These are phyloP conservation scores for Bauhinia variegata DNA, from an alignment of 306 rosid species.

Conservation along the genomic window DNA sequence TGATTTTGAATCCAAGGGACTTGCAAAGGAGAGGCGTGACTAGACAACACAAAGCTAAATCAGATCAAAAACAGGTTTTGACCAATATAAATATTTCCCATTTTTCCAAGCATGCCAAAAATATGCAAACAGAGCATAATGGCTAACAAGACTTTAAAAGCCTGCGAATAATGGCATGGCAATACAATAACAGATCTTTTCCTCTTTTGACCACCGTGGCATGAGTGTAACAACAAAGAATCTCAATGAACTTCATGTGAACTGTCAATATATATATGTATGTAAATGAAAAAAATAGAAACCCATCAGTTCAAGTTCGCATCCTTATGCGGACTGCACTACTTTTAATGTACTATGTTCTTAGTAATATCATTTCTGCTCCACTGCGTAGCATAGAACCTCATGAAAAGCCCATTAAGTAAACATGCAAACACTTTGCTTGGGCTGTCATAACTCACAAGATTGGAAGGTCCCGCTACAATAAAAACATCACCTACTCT, in stretches of 20 bases:
- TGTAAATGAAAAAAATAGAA: no score
- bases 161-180: no score
- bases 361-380: constrained; percentile 1
- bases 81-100: not conserved
- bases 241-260: not conserved
- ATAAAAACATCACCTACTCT: not conserved
- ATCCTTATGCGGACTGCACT: no score
- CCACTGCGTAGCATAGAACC: not conserved
- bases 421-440: not conserved
- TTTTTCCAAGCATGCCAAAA: not conserved
- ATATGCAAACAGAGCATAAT: not conserved
- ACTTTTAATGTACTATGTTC: no score
- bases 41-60: not conserved
- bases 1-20: not conserved
- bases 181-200: not conserved
- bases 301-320: no score
- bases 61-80: not conserved
- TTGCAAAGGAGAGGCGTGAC: not conserved
- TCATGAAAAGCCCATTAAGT: constrained; percentile 9
- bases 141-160: no score
- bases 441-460: not conserved
- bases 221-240: not conserved
- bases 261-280: no score
- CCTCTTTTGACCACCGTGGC: not conserved
- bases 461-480: not conserved